Evolutionary conservation across 23 red algal species (phyloP), one percentile per base, ranked within the genome.

Genomic region (Pyropia haitanensis): DNA sequence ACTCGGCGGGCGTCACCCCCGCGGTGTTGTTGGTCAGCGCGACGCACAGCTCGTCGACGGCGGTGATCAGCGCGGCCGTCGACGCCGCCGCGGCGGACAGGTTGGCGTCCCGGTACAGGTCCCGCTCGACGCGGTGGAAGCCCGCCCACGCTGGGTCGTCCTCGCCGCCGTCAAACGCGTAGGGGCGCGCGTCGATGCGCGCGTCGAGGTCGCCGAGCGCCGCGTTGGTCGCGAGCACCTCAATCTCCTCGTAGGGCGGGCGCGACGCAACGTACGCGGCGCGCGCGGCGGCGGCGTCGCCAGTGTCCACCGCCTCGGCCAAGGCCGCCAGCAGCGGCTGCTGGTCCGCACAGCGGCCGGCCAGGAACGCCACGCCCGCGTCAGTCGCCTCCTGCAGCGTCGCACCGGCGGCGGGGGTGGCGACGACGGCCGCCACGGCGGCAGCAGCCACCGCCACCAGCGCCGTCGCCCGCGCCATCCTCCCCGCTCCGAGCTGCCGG

Each of bases 61-160:
- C 71, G 17, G 25, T 53, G 26, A 62, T 65, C 18, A 85, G 22
- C 6, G 58, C 70, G 23, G 61, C 62, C 3, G 53, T 20, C 23
- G 18, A 49, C 2, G 16, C 28, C 14, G 33, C 57, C 1, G 79
- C 79, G 18, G 22, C 46, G 26, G 58, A 30, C 25, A 85, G 39
- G 20, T 75, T 57, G 32, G 32, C 66, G 12, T 83, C 79, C 26
- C 79, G 57, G 71, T 85, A 85, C 58, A 85, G 61, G 32, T 61
- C 69, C 20, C 70, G 56, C 70, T 76, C 79, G 27, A 85, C 31
- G 17, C 70, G n/a, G 63, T 85, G 79, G 49, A 85, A 85, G 48
- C 79, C 79, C 21, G 27, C 30, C 26, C 34, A 85, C 3, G 18
- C 14, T 6, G 18, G 27, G 50, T 76, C 70, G 61, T 75, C 60